Conservation (phyloP, 2,329 filamentous ascomycete species). For the Pyricularia pennisetigena region DNA sequence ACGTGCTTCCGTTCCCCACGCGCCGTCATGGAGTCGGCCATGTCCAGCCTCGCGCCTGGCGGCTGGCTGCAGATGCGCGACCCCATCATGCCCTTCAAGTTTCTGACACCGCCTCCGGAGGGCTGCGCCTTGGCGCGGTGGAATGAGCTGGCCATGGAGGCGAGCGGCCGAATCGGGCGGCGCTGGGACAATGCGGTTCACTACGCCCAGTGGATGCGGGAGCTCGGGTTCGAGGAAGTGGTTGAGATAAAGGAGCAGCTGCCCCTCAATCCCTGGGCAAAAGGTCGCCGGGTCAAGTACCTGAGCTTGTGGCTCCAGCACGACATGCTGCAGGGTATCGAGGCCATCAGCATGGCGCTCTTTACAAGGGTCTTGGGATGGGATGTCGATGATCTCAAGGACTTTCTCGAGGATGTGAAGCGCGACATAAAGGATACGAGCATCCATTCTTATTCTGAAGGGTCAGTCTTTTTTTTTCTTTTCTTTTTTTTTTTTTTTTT, state of each 20-base stretch:
- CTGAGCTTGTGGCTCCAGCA: constrained; percentile 13
- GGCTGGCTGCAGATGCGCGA: constrained; percentile 17
- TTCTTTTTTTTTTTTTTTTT: neutral
- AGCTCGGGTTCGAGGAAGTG: constrained; percentile 13
- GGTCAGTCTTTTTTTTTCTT: constrained; percentile 10
- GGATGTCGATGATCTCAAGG: constrained; percentile 8
- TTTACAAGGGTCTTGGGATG: constrained; percentile 16
- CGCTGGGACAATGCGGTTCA: constrained; percentile 13
- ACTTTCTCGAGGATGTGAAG: constrained; percentile 13
- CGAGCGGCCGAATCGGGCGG: constrained; percentile 11
- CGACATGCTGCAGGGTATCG: constrained; percentile 13
- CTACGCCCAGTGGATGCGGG: constrained; percentile 12
- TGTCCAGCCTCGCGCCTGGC: constrained; percentile 11
- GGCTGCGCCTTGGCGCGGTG: constrained; percentile 14
- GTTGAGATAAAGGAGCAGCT: constrained; percentile 11
- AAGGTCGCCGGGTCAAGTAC: constrained; percentile 13
- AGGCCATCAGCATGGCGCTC: constrained; percentile 15
- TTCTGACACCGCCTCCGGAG: constrained; percentile 12
- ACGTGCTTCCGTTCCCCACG: constrained; percentile 14
- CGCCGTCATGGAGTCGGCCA: constrained; percentile 12
- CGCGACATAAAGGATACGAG: constrained; percentile 12
- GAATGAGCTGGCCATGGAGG: constrained; percentile 13
- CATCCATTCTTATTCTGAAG: constrained; percentile 15
- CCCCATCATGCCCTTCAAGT: constrained; percentile 15
- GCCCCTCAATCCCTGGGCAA: constrained; percentile 15